These are phyloP conservation scores for Gossypium aridum DNA, from an alignment of 441 rosid species.

Conservation along the genomic window DNA sequence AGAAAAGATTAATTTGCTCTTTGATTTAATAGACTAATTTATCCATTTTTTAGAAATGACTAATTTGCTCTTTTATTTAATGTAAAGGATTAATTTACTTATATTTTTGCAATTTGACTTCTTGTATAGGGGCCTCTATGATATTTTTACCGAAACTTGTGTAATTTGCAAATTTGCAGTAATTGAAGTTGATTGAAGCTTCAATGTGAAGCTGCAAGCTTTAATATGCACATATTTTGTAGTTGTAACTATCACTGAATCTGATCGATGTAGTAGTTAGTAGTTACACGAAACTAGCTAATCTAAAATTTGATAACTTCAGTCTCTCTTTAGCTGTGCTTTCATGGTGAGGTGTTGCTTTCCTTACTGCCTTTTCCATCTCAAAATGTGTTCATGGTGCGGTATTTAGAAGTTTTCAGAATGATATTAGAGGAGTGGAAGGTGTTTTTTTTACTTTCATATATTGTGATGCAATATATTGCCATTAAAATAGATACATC, in stretches of 20 bases:
- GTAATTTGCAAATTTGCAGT: not conserved
- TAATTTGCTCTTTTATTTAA: too few relatives aligned
- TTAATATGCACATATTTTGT: not conserved
- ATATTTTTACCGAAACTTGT: not conserved
- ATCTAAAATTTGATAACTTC: not conserved
- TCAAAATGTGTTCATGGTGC: not conserved
- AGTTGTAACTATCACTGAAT: not conserved
- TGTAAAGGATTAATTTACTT: too few relatives aligned
- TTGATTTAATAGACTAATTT: too few relatives aligned
- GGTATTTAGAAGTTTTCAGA: not conserved
- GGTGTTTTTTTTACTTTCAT: not conserved
- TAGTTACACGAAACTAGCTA: not conserved
- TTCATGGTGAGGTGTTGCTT: not conserved
- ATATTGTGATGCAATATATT: not conserved
- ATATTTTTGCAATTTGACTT: too few relatives aligned
- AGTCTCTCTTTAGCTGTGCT: not conserved
- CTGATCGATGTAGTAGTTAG: not conserved
- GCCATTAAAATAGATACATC: not conserved
- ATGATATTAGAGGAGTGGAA: not conserved
- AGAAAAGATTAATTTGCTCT: too few relatives aligned
- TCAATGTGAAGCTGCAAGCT: not conserved
- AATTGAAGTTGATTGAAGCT: not conserved
- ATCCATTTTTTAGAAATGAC: too few relatives aligned
- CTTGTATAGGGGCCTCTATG: too few relatives aligned
- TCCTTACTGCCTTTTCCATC: not conserved